A percentile compares a stretch with the other conserved stretches of the same genome.
Evolutionary conservation across 257 asterid genomes (phyloP).

Genomic region (Ligustrum vulgare): DNA sequence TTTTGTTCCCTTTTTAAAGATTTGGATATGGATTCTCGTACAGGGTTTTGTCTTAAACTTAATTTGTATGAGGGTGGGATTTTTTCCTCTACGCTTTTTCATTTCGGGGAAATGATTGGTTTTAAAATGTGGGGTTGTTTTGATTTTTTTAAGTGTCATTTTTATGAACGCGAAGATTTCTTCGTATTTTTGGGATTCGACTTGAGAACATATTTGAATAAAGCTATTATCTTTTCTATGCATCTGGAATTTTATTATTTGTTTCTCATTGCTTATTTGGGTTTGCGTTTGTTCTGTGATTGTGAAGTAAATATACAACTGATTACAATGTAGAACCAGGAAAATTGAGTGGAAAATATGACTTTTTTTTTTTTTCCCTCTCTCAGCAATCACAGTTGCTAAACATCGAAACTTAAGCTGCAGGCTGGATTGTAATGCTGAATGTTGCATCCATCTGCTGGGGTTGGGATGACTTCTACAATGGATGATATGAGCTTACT

Average conservation of each 20-base stretch:
- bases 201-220: not conserved
- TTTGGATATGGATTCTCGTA: not conserved
- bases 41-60: not conserved
- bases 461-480: constrained; percentile 75
- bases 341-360: not conserved
- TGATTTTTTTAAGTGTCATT: not conserved
- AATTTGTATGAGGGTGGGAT: not conserved
- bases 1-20: not conserved
- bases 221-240: not conserved
- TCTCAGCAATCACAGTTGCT: not conserved
- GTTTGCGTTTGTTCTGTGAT: not conserved
- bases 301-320: not conserved
- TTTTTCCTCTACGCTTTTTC: not conserved
- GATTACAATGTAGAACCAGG: not conserved
- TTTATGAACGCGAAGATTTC: not conserved
- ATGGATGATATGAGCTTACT: constrained; percentile 95
- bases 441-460: constrained; percentile 81
- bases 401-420: constrained; percentile 16
- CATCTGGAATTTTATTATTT: not conserved
- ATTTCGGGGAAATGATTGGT: not conserved
- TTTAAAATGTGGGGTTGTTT: not conserved
- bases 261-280: not conserved
- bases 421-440: constrained; percentile 72
- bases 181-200: not conserved
- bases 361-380: no score